phyloP scores from a whole-genome alignment of 768 basidiomycete genomes.

The Leucocoprinus birnbaumii region DNA sequence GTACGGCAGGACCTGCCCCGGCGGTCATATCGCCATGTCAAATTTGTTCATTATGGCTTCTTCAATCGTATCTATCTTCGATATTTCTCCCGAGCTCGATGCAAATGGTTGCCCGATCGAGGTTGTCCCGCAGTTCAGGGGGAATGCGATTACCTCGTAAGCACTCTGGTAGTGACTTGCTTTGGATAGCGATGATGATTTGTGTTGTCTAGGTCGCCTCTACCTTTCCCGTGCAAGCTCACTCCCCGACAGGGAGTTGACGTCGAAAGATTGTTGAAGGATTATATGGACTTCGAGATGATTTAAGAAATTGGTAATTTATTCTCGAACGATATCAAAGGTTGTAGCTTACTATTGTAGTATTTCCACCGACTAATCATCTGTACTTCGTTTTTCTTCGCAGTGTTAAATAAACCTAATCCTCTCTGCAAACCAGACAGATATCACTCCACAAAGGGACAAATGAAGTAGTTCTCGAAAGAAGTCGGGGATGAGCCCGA shows the following conservation, averaged over 20 bases:
- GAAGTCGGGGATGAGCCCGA: too few species aligned
- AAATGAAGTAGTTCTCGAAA: too few species aligned
- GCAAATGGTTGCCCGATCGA: constrained; percentile 22
- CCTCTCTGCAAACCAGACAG: too few species aligned
- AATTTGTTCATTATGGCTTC: constrained; percentile 17
- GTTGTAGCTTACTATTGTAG: too few species aligned
- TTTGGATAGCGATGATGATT: neutral
- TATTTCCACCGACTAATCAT: too few species aligned
- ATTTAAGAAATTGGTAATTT: too few species aligned
- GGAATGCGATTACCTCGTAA: neutral
- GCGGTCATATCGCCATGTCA: constrained; percentile 17
- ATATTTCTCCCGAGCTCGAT: constrained; percentile 22
- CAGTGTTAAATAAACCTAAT: too few species aligned
- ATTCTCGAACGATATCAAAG: too few species aligned
- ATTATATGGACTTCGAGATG: neutral
- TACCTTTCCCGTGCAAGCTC: neutral
- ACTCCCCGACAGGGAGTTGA: neutral
- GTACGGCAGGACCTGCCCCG: constrained; percentile 19
- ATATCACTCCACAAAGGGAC: too few species aligned
- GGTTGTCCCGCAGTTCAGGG: constrained; percentile 17
- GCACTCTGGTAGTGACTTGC: neutral
- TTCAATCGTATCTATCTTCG: constrained; percentile 15
- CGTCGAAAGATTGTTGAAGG: neutral
- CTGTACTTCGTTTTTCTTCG: too few species aligned
- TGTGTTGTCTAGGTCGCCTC: neutral